Conservation (phyloP, 1,284 basidiomycete species). For the Cryptococcus hybrid region DNA sequence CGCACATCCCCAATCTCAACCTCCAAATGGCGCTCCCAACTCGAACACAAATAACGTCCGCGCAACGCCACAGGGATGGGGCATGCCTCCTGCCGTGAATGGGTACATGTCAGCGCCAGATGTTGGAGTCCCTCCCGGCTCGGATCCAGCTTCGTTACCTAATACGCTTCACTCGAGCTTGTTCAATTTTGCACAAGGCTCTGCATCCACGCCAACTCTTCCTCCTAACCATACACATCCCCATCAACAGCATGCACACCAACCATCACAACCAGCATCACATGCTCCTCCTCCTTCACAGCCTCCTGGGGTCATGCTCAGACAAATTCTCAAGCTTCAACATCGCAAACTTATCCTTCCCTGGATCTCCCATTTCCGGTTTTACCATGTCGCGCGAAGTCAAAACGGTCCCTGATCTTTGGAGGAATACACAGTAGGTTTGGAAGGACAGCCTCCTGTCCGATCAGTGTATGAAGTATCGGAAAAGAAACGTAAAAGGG, state of each 20-base stretch:
- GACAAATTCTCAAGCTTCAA: too few relatives aligned
- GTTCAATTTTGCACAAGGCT: background rate
- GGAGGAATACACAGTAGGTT: slow-evolving; percentile 2
- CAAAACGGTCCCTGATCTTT: slow-evolving; percentile 1
- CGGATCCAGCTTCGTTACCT: too few relatives aligned
- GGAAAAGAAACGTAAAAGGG: background rate
- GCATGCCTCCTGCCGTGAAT: too few relatives aligned
- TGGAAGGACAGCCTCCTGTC: slow-evolving; percentile 1
- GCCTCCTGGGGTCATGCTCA: too few relatives aligned
- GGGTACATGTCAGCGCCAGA: too few relatives aligned
- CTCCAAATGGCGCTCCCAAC: too few relatives aligned
- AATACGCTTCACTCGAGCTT: too few relatives aligned
- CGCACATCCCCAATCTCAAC: background rate
- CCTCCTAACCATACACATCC: background rate
- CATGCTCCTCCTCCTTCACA: background rate
- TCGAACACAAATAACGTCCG: too few relatives aligned
- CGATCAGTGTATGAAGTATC: background rate
- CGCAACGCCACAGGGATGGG: too few relatives aligned
- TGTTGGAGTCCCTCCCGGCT: too few relatives aligned
- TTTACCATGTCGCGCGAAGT: slow-evolving; percentile 3
- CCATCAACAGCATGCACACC: background rate
- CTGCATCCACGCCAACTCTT: background rate
- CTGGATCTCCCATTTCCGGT: background rate
- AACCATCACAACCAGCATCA: background rate
- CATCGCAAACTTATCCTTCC: too few relatives aligned